Percentiles rank a stretch among this genome's conserved stretches.
These are phyloP conservation scores for Brasilioporus rufonigricans DNA, from an alignment of 768 basidiomycete species.

Conservation along the genomic window DNA sequence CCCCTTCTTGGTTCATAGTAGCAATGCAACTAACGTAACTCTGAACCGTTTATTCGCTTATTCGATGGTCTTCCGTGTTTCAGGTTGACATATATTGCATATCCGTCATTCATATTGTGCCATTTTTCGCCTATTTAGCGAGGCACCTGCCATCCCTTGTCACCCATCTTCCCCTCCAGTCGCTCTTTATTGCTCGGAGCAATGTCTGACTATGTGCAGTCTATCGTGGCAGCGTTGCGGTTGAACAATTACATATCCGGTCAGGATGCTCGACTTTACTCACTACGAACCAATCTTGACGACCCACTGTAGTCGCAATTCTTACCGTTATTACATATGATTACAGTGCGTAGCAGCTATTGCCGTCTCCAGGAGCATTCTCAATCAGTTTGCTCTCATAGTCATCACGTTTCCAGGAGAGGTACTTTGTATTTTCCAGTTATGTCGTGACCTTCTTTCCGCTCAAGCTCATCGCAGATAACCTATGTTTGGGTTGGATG, in stretches of 20 bases:
- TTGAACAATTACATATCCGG: neutral
- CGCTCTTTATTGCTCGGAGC: neutral
- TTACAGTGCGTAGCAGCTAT: neutral
- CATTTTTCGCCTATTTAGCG: neutral
- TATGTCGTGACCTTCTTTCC: neutral
- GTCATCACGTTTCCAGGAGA: neutral
- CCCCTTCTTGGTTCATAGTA: too few species aligned
- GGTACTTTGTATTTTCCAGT: neutral
- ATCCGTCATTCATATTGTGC: too few species aligned
- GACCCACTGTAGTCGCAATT: neutral
- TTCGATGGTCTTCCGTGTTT: too few species aligned
- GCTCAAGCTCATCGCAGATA: neutral
- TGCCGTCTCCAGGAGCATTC: neutral
- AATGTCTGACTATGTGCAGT: neutral
- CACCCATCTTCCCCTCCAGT: neutral
- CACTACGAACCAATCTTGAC: neutral
- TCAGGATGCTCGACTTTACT: neutral
- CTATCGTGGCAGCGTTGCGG: neutral
- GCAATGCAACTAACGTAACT: too few species aligned
- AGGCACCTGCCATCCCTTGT: neutral
- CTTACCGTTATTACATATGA: neutral
- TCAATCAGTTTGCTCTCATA: neutral
- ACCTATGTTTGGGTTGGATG: constrained; percentile 1
- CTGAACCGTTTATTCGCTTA: too few species aligned
- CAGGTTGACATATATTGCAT: too few species aligned